Conservation (phyloP, 805 yeast species). For the Pichia scutulata region DNA sequence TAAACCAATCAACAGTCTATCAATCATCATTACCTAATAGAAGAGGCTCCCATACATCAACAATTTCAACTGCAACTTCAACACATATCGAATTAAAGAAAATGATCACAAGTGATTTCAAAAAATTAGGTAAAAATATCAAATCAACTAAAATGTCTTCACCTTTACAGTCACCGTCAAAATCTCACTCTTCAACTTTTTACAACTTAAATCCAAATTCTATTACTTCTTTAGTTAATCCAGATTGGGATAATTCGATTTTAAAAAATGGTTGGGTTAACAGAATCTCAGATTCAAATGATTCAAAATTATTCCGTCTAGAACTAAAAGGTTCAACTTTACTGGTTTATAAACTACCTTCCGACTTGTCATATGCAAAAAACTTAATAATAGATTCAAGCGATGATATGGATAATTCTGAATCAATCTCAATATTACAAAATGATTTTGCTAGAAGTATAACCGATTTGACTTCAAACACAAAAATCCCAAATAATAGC, state of each 20-base stretch:
- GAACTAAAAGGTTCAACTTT: conserved; percentile 65
- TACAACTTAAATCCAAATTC: neutral
- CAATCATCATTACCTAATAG: neutral
- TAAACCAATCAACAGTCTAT: neutral
- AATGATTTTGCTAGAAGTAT: neutral
- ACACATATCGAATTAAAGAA: neutral
- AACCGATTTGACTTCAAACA: neutral
- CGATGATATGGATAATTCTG: neutral
- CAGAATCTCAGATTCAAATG: conserved; percentile 31
- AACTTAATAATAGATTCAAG: neutral
- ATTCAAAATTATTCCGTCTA: conserved; percentile 44
- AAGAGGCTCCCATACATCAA: neutral
- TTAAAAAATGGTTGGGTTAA: conserved; percentile 58
- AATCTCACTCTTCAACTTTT: neutral
- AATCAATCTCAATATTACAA: neutral
- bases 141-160: neutral
- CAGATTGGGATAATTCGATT: conserved; percentile 28
- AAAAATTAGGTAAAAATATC: neutral
- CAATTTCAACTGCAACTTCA: neutral
- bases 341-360: conserved; percentile 51
- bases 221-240: conserved; percentile 19
- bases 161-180: neutral
- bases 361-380: conserved; percentile 27
- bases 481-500: neutral
- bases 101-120: neutral